Percentiles rank a stretch among this genome's conserved stretches.
Conservation (phyloP, 164 flowering plant species). For the Vitis riparia region DNA sequence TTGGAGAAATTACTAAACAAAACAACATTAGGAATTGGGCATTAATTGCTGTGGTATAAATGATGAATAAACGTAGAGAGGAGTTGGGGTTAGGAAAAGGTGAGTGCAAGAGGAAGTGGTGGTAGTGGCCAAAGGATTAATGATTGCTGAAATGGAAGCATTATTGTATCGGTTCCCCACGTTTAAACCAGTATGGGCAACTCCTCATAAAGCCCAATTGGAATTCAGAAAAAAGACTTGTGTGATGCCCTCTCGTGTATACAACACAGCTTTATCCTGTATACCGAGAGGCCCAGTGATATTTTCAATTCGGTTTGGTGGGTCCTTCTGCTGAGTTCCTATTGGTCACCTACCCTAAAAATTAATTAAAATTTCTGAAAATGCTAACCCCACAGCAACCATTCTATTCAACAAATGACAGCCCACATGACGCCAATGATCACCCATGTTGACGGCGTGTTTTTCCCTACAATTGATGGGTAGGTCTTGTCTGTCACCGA, state of each 20-base stretch:
- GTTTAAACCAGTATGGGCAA: conserved; percentile 16
- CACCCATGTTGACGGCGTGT: background rate
- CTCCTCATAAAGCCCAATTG: conserved; percentile 3
- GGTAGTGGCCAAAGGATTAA: conserved; percentile 4
- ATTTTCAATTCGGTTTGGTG: too few species aligned
- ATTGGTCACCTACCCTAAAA: background rate
- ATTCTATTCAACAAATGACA: too few species aligned
- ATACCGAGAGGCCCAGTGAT: background rate
- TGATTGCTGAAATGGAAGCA: conserved; percentile 24
- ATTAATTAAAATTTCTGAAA: too few species aligned
- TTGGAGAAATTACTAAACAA: background rate
- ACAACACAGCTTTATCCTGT: background rate
- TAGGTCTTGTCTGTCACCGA: too few species aligned
- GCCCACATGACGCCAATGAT: too few species aligned
- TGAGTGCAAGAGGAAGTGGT: background rate
- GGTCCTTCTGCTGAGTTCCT: conserved; percentile 1
- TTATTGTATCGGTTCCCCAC: conserved; percentile 32
- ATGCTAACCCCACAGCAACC: too few species aligned
- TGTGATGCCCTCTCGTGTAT: background rate
- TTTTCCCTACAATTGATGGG: background rate
- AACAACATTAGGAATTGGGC: background rate
- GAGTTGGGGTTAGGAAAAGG: background rate
- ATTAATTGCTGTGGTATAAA: background rate
- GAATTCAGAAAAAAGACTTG: conserved; percentile 6
- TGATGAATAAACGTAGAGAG: background rate